phyloP scores from a whole-genome alignment of 2,329 filamentous ascomycete genomes.

The Fusarium sp. region DNA sequence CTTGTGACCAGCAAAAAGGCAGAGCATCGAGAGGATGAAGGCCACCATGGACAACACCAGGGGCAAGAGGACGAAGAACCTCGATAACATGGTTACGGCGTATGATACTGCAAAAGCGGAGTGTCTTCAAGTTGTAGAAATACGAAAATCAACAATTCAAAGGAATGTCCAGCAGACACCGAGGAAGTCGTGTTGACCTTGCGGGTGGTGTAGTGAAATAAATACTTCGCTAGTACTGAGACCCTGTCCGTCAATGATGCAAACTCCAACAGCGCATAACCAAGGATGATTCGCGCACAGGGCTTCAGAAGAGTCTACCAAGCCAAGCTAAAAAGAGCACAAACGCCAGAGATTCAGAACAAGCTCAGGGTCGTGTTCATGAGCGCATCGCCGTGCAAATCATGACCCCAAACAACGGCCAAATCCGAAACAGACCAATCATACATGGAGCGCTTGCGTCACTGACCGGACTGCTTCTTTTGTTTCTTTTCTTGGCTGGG shows the following conservation, averaged over 20 bases:
- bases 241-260: constrained; percentile 26
- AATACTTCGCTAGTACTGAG: constrained; percentile 15
- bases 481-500: constrained; percentile 25
- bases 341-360: constrained; percentile 18
- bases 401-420: constrained; percentile 33
- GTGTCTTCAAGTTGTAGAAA: not conserved
- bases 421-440: constrained; percentile 9
- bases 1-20: constrained; percentile 53
- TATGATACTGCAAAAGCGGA: constrained; percentile 1
- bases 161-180: constrained; percentile 10
- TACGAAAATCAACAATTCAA: constrained; percentile 9
- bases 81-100: constrained; percentile 35
- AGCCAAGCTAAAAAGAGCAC: constrained; percentile 1
- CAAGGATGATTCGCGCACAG: constrained; percentile 22
- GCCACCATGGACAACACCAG: constrained; percentile 50
- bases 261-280: constrained; percentile 11
- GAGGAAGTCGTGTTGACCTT: not conserved
- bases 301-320: not conserved
- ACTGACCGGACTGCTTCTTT: constrained; percentile 3
- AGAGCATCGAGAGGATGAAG: constrained; percentile 52
- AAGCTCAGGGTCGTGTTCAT: constrained; percentile 20
- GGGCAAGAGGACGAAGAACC: constrained; percentile 49
- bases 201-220: constrained; percentile 20
- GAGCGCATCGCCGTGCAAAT: constrained; percentile 39
- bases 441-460: constrained; percentile 30